Evolutionary conservation across 768 basidiomycete species (phyloP).

Genomic region (Termitomyces sp.): DNA sequence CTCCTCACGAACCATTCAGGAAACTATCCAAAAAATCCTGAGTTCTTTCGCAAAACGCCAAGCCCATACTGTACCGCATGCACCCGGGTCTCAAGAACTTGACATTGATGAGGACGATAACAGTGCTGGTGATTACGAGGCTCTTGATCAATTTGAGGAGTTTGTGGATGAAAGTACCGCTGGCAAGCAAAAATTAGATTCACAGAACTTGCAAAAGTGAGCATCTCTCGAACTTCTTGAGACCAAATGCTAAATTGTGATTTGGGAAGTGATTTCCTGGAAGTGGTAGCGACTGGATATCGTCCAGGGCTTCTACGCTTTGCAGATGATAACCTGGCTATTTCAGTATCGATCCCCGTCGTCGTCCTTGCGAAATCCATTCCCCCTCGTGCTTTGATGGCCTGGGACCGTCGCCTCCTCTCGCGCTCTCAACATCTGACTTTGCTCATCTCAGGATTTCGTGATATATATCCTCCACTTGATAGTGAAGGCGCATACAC

Average conservation of each 20-base stretch:
- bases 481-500: slow-evolving; percentile 37
- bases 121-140: slow-evolving; percentile 36
- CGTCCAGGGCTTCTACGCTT: slow-evolving; percentile 57
- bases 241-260: slow-evolving; percentile 2
- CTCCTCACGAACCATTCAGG: slow-evolving; percentile 39
- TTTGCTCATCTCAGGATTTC: slow-evolving; percentile 59
- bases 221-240: slow-evolving; percentile 4
- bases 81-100: slow-evolving; percentile 14
- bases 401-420: slow-evolving; percentile 69
- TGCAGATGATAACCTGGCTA: slow-evolving; percentile 45
- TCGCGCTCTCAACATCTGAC: slow-evolving; percentile 55
- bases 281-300: slow-evolving; percentile 53
- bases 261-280: slow-evolving; percentile 50
- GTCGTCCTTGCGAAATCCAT: slow-evolving; percentile 48
- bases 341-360: slow-evolving; percentile 57
- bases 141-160: slow-evolving; percentile 27
- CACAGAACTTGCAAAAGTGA: slow-evolving; percentile 29
- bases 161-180: slow-evolving; percentile 3
- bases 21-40: slow-evolving; percentile 43
- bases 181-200: slow-evolving; percentile 19
- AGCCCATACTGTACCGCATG: not conserved
- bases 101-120: slow-evolving; percentile 34
- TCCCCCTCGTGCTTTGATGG: slow-evolving; percentile 63
- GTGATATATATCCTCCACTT: slow-evolving; percentile 51
- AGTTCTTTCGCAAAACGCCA: slow-evolving; percentile 21